phyloP scores from a whole-genome alignment of 257 asterid genomes.

The Striga asiatica region DNA sequence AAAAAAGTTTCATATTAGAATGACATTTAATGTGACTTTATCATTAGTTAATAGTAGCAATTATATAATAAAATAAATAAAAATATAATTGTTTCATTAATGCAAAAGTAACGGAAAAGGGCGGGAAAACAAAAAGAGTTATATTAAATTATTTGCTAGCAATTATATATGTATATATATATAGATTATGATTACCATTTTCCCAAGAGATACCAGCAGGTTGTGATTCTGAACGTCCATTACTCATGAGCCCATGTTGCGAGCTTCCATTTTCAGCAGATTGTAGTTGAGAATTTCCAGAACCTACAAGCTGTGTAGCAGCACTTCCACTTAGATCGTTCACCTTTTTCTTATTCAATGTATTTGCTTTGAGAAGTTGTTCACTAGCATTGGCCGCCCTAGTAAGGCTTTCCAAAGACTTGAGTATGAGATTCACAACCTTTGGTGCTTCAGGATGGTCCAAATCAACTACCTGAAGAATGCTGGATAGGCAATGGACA shows the following conservation, averaged over 20 bases:
- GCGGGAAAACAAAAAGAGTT: too few species aligned
- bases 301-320: slow-evolving; percentile 33
- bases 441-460: slow-evolving; percentile 94
- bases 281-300: slow-evolving; percentile 41
- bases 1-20: too few species aligned
- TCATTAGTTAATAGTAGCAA: too few species aligned
- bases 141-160: too few species aligned
- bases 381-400: slow-evolving; percentile 86
- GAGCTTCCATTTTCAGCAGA: slow-evolving; percentile 35
- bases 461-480: slow-evolving; percentile 79
- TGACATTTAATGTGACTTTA: too few species aligned
- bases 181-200: slow-evolving; percentile 40
- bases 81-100: too few species aligned
- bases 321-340: slow-evolving; percentile 40
- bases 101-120: too few species aligned
- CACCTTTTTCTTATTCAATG: slow-evolving; percentile 53
- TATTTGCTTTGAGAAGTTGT: slow-evolving; percentile 57
- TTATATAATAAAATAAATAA: too few species aligned
- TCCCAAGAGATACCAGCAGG: slow-evolving; percentile 28
- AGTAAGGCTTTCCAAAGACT: slow-evolving; percentile 87
- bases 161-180: too few species aligned
- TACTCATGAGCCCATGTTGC: slow-evolving; percentile 26
- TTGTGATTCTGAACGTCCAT: slow-evolving; percentile 34
- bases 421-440: slow-evolving; percentile 79
- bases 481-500: slow-evolving; percentile 67